Conservation (phyloP, 1,139 yeast species). For the Saccharomyces hybrid region DNA sequence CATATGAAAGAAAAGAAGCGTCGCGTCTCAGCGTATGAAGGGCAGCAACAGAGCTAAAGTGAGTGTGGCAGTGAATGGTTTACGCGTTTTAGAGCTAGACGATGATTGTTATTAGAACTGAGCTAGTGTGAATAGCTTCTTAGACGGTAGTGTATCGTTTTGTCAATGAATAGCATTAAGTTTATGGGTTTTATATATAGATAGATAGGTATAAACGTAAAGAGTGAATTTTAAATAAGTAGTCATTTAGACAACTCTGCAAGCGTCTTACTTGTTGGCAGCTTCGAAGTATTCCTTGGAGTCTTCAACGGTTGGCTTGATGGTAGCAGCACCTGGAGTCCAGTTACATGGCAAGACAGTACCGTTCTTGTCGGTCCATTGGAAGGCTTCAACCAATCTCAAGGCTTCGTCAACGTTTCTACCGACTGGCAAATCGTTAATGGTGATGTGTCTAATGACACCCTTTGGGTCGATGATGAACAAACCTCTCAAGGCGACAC, state of each 20-base stretch:
- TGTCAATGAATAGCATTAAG: not conserved
- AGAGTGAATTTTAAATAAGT: not conserved
- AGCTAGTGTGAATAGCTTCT: not conserved
- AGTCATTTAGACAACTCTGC: too few species aligned
- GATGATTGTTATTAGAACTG: not conserved
- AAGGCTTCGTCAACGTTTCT: slow-evolving; percentile 96
- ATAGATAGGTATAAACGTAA: slow-evolving; percentile 1
- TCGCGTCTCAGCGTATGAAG: not conserved
- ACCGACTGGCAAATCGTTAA: slow-evolving; percentile 98
- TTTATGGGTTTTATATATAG: not conserved
- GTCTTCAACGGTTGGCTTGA: slow-evolving; percentile 74
- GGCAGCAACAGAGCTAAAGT: not conserved
- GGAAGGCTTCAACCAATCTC: slow-evolving; percentile 97
- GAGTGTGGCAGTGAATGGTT: not conserved
- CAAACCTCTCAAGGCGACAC: slow-evolving; percentile 95
- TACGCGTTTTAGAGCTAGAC: not conserved
- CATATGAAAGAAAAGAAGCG: not conserved
- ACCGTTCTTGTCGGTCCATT: slow-evolving; percentile 96
- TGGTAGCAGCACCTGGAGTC: slow-evolving; percentile 94
- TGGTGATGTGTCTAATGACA: slow-evolving; percentile 85
- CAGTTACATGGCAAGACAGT: slow-evolving; percentile 99
- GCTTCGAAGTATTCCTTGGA: slow-evolving; percentile 44
- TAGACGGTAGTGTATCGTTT: not conserved
- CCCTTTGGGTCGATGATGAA: slow-evolving; percentile 97
- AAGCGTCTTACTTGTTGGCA: slow-evolving; percentile 20